phyloP scores from a whole-genome alignment of 257 asterid genomes.

The Plantago major region DNA sequence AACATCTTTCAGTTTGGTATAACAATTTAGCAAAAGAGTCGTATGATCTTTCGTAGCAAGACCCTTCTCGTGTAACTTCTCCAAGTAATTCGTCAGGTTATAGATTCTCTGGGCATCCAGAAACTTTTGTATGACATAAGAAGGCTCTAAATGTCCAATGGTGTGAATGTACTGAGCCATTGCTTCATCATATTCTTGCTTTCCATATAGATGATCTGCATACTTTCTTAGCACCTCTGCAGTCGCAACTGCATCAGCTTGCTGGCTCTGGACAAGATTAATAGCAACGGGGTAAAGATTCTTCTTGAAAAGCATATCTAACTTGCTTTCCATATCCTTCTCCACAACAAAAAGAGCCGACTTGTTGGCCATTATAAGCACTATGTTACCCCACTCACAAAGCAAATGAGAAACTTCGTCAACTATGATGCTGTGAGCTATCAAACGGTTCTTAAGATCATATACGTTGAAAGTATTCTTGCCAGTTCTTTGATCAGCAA shows the following conservation, averaged over 20 bases:
- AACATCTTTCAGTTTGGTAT: conserved; percentile 92
- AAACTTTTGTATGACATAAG: conserved; percentile 89
- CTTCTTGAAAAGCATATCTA: conserved; percentile 96
- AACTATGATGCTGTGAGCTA: conserved; percentile 76
- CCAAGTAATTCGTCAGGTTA: conserved; percentile 90
- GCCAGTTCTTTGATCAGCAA: conserved; percentile 76
- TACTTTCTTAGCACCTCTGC: conserved; percentile 95
- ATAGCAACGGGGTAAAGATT: conserved; percentile 89
- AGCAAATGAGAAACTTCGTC: conserved; percentile 87
- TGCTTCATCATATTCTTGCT: conserved; percentile 84
- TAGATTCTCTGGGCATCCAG: conserved; percentile 94
- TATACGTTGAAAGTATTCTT: conserved; percentile 67
- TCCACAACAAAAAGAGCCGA: conserved; percentile 77
- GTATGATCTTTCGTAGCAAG: conserved; percentile 95
- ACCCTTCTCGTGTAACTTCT: conserved; percentile 92
- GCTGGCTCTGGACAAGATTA: conserved; percentile 91
- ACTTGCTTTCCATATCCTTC: conserved; percentile 98
- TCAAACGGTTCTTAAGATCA: conserved; percentile 84
- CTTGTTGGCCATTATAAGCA: conserved; percentile 79
- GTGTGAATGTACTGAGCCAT: conserved; percentile 88
- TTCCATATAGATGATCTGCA: conserved; percentile 85
- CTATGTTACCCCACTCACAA: conserved; percentile 94
- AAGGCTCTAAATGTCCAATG: conserved; percentile 94
- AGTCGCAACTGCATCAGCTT: conserved; percentile 94
- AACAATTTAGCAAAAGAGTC: conserved; percentile 88